Base-by-base conservation (phyloP, 2,329 filamentous ascomycete genomes). In the Ilyonectria robusta region DNA sequence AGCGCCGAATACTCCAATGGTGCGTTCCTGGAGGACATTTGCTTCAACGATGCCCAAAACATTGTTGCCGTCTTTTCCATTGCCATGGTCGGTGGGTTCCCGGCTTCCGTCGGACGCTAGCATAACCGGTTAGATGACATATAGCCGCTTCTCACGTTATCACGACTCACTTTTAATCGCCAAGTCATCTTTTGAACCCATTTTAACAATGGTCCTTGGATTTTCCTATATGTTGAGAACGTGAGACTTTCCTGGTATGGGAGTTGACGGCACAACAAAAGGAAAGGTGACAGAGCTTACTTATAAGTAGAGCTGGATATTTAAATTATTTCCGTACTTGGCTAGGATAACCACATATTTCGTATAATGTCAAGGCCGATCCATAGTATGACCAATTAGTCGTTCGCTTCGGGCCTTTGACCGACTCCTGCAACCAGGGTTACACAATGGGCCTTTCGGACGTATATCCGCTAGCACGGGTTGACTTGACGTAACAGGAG, bases 1-100 rank as follows among this genome's bases (percentile, higher is more conserved):
- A 6, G 72, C 69, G 0, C 72, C 72, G 42, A 74, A 75, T 2
- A 74, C 31, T 1, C 73, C 72, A 23, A 75, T 73, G 0, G 69
- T 74, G 10, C 69, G 64, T 17, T 71, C 68, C 26, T 75, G 65
- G 3, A 69, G 56, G 3, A 67, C 50, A 31, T 59, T 42, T 9
- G 64, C 67, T 26, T 61, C 53, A 2, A 69, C 31, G 23, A 29
- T 48, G 6, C 44, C 44, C 19, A 47, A 13, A 6, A 47, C 58
- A 33, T 60, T 26, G 51, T 40, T 11, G 35, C 60, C 6, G 17
- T 44, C 19, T 63, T 61, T 31, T 48, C 55, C 19, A 40, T 35
- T 33, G 10, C 23, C 57, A 3, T 57, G 42, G 33, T 69, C 67
- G 15, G 42, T 44, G 37, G 35, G 35, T 9, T 60, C 19, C 19